phyloP scores from a whole-genome alignment of 495 filamentous ascomycete species.

The Neurospora sp. region DNA sequence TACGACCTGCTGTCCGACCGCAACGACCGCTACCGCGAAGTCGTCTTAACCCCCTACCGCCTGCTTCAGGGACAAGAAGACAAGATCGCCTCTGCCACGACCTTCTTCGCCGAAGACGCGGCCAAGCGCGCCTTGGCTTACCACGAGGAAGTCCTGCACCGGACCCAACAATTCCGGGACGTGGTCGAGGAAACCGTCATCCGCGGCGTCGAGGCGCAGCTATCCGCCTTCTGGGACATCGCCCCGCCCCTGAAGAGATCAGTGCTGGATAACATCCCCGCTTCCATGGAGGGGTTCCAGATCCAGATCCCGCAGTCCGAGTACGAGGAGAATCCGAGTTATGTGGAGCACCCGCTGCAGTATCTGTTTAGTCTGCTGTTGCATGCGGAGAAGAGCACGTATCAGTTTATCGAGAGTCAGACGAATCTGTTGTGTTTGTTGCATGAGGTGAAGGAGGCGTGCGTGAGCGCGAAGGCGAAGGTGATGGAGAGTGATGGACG shows the following conservation, averaged over 20 bases:
- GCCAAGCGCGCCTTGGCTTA: slow-evolving; percentile 54
- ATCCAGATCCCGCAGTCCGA: slow-evolving; percentile 68
- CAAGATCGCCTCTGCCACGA: slow-evolving; percentile 63
- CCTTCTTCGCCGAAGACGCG: slow-evolving; percentile 74
- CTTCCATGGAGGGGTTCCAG: slow-evolving; percentile 32
- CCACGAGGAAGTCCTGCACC: slow-evolving; percentile 54
- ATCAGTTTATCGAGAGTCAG: slow-evolving; percentile 94
- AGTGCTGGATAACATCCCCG: slow-evolving; percentile 67
- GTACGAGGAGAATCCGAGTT: slow-evolving; percentile 75
- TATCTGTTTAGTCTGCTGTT: slow-evolving; percentile 76
- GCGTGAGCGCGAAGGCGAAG: slow-evolving; percentile 51
- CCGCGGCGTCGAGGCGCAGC: slow-evolving; percentile 80
- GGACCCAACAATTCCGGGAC: slow-evolving; percentile 67
- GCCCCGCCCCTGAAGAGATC: slow-evolving; percentile 63
- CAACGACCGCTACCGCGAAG: slow-evolving; percentile 72
- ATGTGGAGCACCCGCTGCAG: slow-evolving; percentile 68
- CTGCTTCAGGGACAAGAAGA: slow-evolving; percentile 43
- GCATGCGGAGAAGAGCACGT: slow-evolving; percentile 82
- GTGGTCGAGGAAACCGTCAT: slow-evolving; percentile 78
- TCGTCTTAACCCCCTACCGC: slow-evolving; percentile 73
- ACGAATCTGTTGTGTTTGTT: slow-evolving; percentile 85
- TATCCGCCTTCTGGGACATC: slow-evolving; percentile 95
- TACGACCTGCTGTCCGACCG: slow-evolving; percentile 75
- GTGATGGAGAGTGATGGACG: slow-evolving; percentile 46
- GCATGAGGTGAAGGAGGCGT: slow-evolving; percentile 81